Evolutionary conservation across 2,329 filamentous ascomycete genomes (phyloP).

Genomic region (Periglandula ipomoeae): DNA sequence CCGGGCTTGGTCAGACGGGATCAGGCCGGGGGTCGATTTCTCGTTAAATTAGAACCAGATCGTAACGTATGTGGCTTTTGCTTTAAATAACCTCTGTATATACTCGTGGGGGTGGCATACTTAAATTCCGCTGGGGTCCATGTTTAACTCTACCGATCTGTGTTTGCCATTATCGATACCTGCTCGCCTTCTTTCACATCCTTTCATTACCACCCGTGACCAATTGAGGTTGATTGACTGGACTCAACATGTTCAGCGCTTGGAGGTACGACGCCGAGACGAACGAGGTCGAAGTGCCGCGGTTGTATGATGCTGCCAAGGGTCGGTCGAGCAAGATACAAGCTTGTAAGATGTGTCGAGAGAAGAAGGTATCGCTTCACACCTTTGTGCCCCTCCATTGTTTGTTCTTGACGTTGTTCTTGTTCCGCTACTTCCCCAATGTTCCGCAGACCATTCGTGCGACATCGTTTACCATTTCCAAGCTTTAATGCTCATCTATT

Average conservation of each 20-base stretch:
- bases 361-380: slow-evolving; percentile 3
- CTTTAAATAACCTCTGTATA: neutral
- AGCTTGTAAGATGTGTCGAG: slow-evolving; percentile 5
- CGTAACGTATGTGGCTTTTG: neutral
- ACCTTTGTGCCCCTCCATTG: too few species aligned
- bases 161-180: neutral
- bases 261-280: slow-evolving; percentile 6
- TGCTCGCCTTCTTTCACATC: too few species aligned
- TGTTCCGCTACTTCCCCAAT: too few species aligned
- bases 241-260: slow-evolving; percentile 1
- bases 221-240: too few species aligned
- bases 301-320: slow-evolving; percentile 2
- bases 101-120: neutral
- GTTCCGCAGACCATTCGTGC: too few species aligned
- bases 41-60: neutral
- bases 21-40: neutral
- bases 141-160: neutral
- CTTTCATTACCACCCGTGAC: too few species aligned
- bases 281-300: slow-evolving; percentile 3
- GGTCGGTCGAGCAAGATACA: slow-evolving; percentile 5
- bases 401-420: too few species aligned
- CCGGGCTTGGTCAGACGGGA: neutral
- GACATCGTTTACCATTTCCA: too few species aligned
- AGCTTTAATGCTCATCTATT: neutral
- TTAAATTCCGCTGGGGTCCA: neutral